phyloP scores from a whole-genome alignment of 345 rosid species.

The Hevea brasiliensis region DNA sequence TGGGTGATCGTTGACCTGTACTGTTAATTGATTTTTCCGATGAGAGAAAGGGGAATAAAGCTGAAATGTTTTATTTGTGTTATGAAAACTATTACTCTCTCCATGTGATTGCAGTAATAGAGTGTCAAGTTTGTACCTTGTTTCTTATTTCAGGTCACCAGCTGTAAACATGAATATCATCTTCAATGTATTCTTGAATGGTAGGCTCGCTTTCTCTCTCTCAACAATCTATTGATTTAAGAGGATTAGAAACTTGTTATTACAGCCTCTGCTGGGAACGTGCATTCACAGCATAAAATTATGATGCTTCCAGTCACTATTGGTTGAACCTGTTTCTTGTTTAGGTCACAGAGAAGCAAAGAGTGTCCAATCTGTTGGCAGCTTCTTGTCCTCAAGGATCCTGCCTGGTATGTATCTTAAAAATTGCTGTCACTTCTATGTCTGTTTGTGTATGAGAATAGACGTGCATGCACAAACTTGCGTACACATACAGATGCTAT shows the following conservation, averaged over 20 bases:
- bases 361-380: constrained; percentile 97
- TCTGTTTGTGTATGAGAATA: background rate
- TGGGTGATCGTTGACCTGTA: background rate
- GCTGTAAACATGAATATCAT: constrained; percentile 94
- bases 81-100: too few species aligned
- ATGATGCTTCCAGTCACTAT: background rate
- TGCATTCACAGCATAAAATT: background rate
- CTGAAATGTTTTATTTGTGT: background rate
- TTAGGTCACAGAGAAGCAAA: constrained; percentile 93
- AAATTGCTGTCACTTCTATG: background rate
- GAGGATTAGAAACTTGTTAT: background rate
- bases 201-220: constrained; percentile 32
- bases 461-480: background rate
- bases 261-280: too few species aligned
- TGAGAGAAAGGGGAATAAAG: background rate
- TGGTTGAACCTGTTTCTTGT: constrained; percentile 19
- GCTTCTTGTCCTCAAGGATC: constrained; percentile 60
- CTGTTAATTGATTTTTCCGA: background rate
- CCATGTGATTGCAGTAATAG: background rate
- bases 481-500: background rate
- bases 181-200: constrained; percentile 96
- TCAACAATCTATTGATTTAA: background rate
- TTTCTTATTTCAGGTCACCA: constrained; percentile 57
- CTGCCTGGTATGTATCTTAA: constrained; percentile 50
- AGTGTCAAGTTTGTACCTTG: background rate